Conservation (phyloP, 345 rosid genomes). For the Alliaria petiolata region DNA sequence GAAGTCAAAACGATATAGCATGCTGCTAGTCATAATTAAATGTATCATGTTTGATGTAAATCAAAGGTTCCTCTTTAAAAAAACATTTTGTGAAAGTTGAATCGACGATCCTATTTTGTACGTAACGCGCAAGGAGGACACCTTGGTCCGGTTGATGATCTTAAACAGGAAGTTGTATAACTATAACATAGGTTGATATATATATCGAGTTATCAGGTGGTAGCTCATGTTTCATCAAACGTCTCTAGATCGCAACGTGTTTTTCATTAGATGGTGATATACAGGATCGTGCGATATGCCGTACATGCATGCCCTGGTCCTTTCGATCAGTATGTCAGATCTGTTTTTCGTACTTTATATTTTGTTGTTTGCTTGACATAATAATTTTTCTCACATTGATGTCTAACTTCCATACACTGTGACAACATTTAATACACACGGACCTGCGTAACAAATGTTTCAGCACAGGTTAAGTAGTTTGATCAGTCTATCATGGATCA, state of each 20-base stretch:
- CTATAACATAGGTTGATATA: background rate
- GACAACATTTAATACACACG: slow-evolving; percentile 25
- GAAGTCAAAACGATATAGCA: background rate
- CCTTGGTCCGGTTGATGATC: too few relatives aligned
- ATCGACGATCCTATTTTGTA: background rate
- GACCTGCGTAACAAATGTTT: background rate
- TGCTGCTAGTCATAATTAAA: background rate
- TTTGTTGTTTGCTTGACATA: too few relatives aligned
- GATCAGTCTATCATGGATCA: background rate
- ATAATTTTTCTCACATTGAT: slow-evolving; percentile 9
- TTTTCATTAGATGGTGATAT: background rate
- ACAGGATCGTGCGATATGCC: background rate
- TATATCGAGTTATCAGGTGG: background rate
- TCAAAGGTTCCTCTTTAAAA: background rate
- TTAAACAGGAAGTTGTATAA: background rate
- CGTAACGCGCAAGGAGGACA: background rate
- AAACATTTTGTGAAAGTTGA: background rate
- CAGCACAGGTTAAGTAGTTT: background rate
- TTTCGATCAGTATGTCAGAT: background rate
- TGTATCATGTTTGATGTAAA: slow-evolving; percentile 7
- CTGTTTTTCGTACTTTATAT: background rate
- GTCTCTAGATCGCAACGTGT: background rate
- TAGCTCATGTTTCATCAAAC: background rate
- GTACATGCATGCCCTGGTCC: slow-evolving; percentile 6
- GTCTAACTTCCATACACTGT: background rate